phyloP scores from a whole-genome alignment of 768 basidiomycete genomes.

The Symmetrospora coprosmae region DNA sequence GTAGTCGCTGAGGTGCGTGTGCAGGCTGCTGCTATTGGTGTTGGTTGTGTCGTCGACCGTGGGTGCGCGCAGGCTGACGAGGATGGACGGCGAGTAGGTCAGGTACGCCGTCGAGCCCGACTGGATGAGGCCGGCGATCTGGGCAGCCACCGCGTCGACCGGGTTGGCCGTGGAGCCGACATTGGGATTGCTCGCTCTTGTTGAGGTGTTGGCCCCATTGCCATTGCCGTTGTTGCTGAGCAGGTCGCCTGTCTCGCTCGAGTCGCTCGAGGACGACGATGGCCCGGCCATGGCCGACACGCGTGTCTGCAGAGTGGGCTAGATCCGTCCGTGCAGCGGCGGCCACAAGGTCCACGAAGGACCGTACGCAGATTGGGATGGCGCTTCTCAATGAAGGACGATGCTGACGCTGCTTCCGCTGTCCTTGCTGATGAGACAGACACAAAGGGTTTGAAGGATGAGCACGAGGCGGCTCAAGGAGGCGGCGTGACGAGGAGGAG shows the following conservation, averaged over 20 bases:
- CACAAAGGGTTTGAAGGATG: no score
- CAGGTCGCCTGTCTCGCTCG: neutral
- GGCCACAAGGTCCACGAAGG: no score
- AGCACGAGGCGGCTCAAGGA: no score
- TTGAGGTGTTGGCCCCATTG: neutral
- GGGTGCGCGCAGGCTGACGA: neutral
- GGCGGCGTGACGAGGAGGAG: no score
- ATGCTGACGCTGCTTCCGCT: no score
- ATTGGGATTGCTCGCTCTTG: neutral
- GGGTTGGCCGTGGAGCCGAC: neutral
- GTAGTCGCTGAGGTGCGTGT: slow-evolving; percentile 7
- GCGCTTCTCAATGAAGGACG: no score
- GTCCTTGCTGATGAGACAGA: no score
- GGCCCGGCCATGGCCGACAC: neutral
- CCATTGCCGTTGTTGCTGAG: neutral
- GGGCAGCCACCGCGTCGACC: slow-evolving; percentile 9
- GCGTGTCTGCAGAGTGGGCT: no score
- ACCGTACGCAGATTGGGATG: no score
- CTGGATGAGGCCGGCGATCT: neutral
- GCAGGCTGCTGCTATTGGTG: neutral
- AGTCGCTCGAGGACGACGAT: slow-evolving; percentile 4
- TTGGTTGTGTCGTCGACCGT: neutral
- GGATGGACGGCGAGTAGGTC: neutral
- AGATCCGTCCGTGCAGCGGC: no score
- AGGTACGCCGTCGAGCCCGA: slow-evolving; percentile 4